Conservation (phyloP, 2,329 filamentous ascomycete species). For the Hypomyces perniciosus region DNA sequence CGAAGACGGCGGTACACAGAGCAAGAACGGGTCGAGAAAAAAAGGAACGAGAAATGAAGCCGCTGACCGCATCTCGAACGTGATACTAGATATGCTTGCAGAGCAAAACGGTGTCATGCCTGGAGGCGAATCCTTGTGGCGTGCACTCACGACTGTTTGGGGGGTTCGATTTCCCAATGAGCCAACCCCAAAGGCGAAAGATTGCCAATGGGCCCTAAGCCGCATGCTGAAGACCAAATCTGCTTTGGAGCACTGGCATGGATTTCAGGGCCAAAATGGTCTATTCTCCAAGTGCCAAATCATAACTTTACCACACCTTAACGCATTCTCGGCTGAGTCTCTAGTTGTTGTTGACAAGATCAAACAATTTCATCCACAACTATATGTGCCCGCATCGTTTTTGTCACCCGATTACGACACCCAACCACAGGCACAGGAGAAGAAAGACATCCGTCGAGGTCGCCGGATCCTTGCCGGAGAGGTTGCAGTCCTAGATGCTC, state of each 20-base stretch:
- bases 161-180: slow-evolving; percentile 33
- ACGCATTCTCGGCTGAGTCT: slow-evolving; percentile 37
- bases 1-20: neutral
- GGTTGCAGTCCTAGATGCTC: slow-evolving; percentile 44
- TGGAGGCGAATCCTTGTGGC: slow-evolving; percentile 44
- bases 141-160: slow-evolving; percentile 42
- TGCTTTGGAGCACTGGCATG: slow-evolving; percentile 38
- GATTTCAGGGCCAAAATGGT: slow-evolving; percentile 36
- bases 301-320: slow-evolving; percentile 35
- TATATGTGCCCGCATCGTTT: slow-evolving; percentile 23
- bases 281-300: slow-evolving; percentile 40
- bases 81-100: slow-evolving; percentile 25
- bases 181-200: slow-evolving; percentile 34
- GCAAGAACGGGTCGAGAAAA: neutral
- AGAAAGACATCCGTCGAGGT: slow-evolving; percentile 23
- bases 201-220: slow-evolving; percentile 33
- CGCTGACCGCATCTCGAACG: slow-evolving; percentile 18
- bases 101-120: slow-evolving; percentile 42
- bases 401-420: neutral
- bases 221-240: slow-evolving; percentile 31
- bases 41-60: neutral
- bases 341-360: slow-evolving; percentile 41
- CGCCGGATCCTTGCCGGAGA: slow-evolving; percentile 35
- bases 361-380: slow-evolving; percentile 38
- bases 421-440: neutral